phyloP scores from a whole-genome alignment of 257 asterid genomes.

The Ophiorrhiza pumila region DNA sequence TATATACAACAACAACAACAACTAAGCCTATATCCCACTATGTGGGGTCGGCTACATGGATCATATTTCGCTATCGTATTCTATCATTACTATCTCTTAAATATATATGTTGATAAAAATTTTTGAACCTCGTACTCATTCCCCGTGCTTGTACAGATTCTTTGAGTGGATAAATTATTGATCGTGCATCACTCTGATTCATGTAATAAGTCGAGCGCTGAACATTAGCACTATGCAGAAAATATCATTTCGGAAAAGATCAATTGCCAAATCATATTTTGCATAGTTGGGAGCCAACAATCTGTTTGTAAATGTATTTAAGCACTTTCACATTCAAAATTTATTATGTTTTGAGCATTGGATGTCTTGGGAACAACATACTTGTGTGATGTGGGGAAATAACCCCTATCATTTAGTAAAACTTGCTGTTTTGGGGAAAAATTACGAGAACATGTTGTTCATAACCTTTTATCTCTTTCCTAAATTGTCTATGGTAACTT shows the following conservation, averaged over 20 bases:
- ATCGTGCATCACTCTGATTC: not conserved
- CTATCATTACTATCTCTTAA: too few relatives aligned
- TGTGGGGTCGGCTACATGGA: too few relatives aligned
- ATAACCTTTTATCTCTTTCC: not conserved
- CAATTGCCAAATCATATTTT: not conserved
- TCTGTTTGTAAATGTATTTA: too few relatives aligned
- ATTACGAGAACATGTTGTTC: too few relatives aligned
- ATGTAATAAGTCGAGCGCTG: not conserved
- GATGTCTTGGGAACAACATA: constrained; percentile 1
- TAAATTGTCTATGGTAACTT: not conserved
- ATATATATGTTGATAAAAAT: not conserved
- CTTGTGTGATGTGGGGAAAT: not conserved
- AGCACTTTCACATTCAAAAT: too few relatives aligned
- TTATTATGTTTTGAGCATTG: too few relatives aligned
- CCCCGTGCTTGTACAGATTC: not conserved
- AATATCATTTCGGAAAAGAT: not conserved
- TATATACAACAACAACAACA: too few relatives aligned
- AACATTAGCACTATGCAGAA: not conserved
- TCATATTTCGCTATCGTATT: too few relatives aligned
- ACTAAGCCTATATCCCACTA: too few relatives aligned
- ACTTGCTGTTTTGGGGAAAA: too few relatives aligned
- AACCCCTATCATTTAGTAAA: too few relatives aligned
- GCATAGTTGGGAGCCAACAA: not conserved
- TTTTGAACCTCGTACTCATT: not conserved
- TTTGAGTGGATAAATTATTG: not conserved